A percentile compares a stretch with the other conserved stretches of the same genome.
These are phyloP conservation scores for Ilex aquifolium DNA, from an alignment of 257 asterid genomes.

Conservation along the genomic window DNA sequence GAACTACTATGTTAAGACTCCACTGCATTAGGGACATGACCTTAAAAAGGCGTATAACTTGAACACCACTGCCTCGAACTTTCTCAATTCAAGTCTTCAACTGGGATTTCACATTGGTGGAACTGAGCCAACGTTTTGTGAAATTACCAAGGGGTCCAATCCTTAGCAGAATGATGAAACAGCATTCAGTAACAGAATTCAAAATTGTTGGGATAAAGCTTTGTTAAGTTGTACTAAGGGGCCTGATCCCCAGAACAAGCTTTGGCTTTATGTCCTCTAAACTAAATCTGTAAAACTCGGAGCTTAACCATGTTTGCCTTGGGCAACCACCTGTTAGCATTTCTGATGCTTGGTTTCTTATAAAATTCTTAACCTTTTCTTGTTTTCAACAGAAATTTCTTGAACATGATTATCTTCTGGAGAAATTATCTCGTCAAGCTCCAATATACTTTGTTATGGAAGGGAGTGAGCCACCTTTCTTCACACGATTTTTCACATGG, in stretches of 20 bases:
- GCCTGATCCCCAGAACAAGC: neutral
- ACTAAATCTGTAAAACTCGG: too few species aligned
- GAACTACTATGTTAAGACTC: too few species aligned
- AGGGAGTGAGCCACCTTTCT: slow-evolving; percentile 85
- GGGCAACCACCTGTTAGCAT: too few species aligned
- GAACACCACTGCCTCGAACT: neutral
- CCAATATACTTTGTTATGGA: slow-evolving; percentile 74
- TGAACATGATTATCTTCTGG: slow-evolving; percentile 77
- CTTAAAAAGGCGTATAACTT: neutral
- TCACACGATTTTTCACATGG: slow-evolving; percentile 93
- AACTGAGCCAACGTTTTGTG: neutral
- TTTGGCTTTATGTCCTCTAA: neutral
- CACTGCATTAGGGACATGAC: neutral
- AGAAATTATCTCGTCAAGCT: slow-evolving; percentile 65
- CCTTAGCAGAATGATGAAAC: neutral
- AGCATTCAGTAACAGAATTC: too few species aligned
- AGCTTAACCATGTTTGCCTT: too few species aligned
- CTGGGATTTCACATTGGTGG: neutral
- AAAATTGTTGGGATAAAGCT: too few species aligned
- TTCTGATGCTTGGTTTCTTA: neutral
- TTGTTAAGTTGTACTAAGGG: too few species aligned
- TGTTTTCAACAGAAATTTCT: slow-evolving; percentile 65
- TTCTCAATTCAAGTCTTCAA: neutral
- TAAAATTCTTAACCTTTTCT: slow-evolving; percentile 4
- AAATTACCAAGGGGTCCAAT: neutral